A percentile compares a stretch with the other conserved stretches of the same genome.
Evolutionary conservation across 164 flowering plant genomes (phyloP).

Genomic region (grape (Vitis vinifera)): ASM3070453v1 NC_081821.1:5188001-5188500

Average conservation of each 20-base stretch:
- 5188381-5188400: not conserved
- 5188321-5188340: slow-evolving; percentile 1
- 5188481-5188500: slow-evolving; percentile 93
- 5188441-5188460: slow-evolving; percentile 83
- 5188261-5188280: not conserved
- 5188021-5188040: no score
- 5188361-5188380: not conserved
- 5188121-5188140: not conserved
- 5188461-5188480: slow-evolving; percentile 93
- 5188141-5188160: not conserved
- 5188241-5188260: not conserved
- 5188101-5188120: no score
- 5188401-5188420: slow-evolving; percentile 8
- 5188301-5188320: not conserved
- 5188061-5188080: no score
- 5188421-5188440: slow-evolving; percentile 59
- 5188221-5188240: not conserved
- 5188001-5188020: no score
- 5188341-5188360: not conserved
- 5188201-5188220: not conserved
- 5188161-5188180: not conserved
- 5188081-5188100: no score
- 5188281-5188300: not conserved
- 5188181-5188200: not conserved
- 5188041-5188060: no score